Percentiles rank a stretch among this genome's conserved stretches.
These are phyloP conservation scores for Curvularia sp. DNA, from an alignment of 2,329 filamentous ascomycete genomes.

Conservation along the genomic window DNA sequence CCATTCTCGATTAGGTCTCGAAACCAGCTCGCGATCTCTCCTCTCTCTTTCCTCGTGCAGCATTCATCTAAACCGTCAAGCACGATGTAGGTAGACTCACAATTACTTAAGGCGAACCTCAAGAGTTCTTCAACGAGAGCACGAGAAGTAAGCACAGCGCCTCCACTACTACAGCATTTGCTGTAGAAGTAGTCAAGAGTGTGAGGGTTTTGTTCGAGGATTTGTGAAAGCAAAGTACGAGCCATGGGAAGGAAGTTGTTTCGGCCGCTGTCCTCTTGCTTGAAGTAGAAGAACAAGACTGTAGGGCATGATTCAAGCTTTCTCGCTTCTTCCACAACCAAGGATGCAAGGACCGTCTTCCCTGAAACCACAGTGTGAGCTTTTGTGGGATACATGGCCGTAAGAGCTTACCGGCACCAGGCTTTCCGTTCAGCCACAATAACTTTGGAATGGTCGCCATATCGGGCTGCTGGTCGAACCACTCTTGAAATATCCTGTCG, in stretches of 20 bases:
- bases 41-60: slow-evolving; percentile 31
- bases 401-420: slow-evolving; percentile 48
- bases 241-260: slow-evolving; percentile 42
- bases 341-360: slow-evolving; percentile 55
- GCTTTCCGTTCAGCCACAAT: slow-evolving; percentile 53
- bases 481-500: slow-evolving; percentile 22
- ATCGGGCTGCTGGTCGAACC: slow-evolving; percentile 22
- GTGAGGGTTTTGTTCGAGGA: slow-evolving; percentile 38
- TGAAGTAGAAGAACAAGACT: slow-evolving; percentile 54
- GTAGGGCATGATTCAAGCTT: slow-evolving; percentile 27
- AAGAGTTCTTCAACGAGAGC: slow-evolving; percentile 42
- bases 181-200: slow-evolving; percentile 41
- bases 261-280: slow-evolving; percentile 38
- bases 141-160: slow-evolving; percentile 34
- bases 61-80: slow-evolving; percentile 59
- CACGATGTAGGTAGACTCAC: slow-evolving; percentile 47
- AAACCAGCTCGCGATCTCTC: slow-evolving; percentile 42
- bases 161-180: slow-evolving; percentile 34
- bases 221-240: slow-evolving; percentile 46
- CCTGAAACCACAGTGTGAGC: slow-evolving; percentile 34
- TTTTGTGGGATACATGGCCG: not conserved
- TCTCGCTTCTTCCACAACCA: slow-evolving; percentile 47
- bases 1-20: slow-evolving; percentile 24
- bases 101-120: slow-evolving; percentile 39
- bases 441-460: slow-evolving; percentile 25